Evolutionary conservation across 2,329 filamentous ascomycete genomes (phyloP).

Genomic region (Calonectria pauciramosa): DNA sequence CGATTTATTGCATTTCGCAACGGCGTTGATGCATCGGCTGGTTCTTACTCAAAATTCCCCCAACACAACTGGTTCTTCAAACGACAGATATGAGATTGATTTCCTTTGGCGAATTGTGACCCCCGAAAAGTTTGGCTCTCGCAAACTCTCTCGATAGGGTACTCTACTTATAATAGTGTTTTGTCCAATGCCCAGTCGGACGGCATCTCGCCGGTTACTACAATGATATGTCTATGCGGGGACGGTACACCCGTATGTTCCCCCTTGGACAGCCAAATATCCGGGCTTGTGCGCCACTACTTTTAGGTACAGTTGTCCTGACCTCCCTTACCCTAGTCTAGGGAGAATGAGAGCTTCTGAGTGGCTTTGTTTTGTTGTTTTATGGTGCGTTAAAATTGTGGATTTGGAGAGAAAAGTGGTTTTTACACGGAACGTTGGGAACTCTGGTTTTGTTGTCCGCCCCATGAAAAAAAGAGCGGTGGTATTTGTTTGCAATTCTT

Average conservation of each 20-base stretch:
- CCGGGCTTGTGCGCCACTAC: slow-evolving; percentile 10
- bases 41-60: slow-evolving; percentile 19
- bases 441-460: slow-evolving; percentile 13
- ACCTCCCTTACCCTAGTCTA: neutral
- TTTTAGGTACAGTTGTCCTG: neutral
- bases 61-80: slow-evolving; percentile 18
- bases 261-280: slow-evolving; percentile 15
- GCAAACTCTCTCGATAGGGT: neutral
- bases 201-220: neutral
- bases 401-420: slow-evolving; percentile 36
- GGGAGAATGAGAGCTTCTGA: slow-evolving; percentile 9
- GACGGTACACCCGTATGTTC: neutral
- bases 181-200: slow-evolving; percentile 4
- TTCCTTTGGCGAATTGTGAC: slow-evolving; percentile 19
- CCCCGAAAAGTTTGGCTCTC: slow-evolving; percentile 23
- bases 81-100: slow-evolving; percentile 33
- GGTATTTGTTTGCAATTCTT: slow-evolving; percentile 10
- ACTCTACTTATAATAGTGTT: slow-evolving; percentile 8
- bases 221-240: neutral
- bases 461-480: slow-evolving; percentile 20
- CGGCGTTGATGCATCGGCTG: slow-evolving; percentile 35
- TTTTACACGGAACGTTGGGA: slow-evolving; percentile 35
- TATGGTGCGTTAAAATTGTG: slow-evolving; percentile 17
- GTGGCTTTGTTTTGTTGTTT: slow-evolving; percentile 18
- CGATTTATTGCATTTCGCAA: slow-evolving; percentile 36